These are phyloP conservation scores for Lithospermum erythrorhizon DNA, from an alignment of 257 asterid species.

Conservation along the genomic window DNA sequence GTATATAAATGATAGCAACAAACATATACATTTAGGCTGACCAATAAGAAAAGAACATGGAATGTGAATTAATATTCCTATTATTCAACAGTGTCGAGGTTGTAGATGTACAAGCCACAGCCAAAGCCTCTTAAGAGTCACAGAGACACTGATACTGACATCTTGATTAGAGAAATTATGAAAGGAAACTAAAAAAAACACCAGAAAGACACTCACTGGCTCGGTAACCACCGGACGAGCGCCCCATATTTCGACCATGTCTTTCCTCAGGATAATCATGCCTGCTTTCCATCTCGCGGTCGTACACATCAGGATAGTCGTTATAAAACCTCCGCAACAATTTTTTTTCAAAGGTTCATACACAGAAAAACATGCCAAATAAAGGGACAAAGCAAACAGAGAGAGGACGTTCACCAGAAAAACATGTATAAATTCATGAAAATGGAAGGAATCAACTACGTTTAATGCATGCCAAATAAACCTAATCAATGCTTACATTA, in stretches of 20 bases:
- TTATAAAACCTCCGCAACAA: constrained; percentile 53
- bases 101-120: not conserved
- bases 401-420: too few species aligned
- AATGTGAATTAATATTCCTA: not conserved
- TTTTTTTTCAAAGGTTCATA: not conserved
- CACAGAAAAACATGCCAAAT: too few species aligned
- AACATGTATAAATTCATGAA: too few species aligned
- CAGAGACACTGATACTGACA: not conserved
- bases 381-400: not conserved
- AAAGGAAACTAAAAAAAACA: constrained; percentile 3
- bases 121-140: not conserved
- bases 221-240: constrained; percentile 62
- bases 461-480: too few species aligned
- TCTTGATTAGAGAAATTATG: not conserved
- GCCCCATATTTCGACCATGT: constrained; percentile 69
- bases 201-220: constrained; percentile 29
- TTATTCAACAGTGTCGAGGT: too few species aligned
- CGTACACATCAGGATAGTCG: constrained; percentile 68
- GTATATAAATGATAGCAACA: not conserved
- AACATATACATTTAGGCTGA: too few species aligned
- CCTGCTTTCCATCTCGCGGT: constrained; percentile 80
- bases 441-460: too few species aligned
- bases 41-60: not conserved
- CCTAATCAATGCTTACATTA: too few species aligned
- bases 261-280: constrained; percentile 77